Conservation (phyloP, 2,329 filamentous ascomycete species). For the Fusarium sp. region DNA sequence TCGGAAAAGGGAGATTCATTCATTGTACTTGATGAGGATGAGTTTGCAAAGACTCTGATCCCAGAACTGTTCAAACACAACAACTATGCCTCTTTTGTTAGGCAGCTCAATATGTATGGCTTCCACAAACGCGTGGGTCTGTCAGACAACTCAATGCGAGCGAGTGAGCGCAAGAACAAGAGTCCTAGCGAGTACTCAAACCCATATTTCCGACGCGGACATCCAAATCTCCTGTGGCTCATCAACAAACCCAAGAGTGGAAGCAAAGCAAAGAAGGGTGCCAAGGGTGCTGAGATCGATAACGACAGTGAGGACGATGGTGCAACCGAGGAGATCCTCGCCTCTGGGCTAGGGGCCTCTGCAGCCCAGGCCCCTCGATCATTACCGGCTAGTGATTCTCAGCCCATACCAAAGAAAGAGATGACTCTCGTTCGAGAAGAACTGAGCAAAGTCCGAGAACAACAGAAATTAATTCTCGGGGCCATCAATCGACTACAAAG, state of each 20-base stretch:
- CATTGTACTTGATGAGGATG: conserved; percentile 95
- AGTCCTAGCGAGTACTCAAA: conserved; percentile 98
- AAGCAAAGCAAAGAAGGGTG: conserved; percentile 63
- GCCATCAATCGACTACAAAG: conserved; percentile 83
- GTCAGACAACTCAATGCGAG: conserved; percentile 97
- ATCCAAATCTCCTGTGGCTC: conserved; percentile 92
- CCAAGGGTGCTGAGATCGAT: conserved; percentile 73
- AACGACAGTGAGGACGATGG: conserved; percentile 72
- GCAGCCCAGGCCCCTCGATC: conserved; percentile 42
- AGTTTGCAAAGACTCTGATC: conserved; percentile 96
- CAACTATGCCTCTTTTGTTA: conserved; percentile 96
- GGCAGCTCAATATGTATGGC: conserved; percentile 96
- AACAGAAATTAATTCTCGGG: conserved; percentile 85
- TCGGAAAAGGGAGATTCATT: conserved; percentile 97
- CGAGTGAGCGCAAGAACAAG: conserved; percentile 96
- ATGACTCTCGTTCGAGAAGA: conserved; percentile 81
- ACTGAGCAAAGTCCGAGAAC: conserved; percentile 81
- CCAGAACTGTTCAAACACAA: conserved; percentile 99
- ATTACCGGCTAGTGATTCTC: conserved; percentile 55
- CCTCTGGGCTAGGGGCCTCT: conserved; percentile 32
- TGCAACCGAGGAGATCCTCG: conserved; percentile 52
- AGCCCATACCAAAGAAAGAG: conserved; percentile 73
- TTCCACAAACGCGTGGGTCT: conserved; percentile 96
- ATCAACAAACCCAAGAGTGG: conserved; percentile 94
- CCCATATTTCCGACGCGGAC: conserved; percentile 91